phyloP scores from a whole-genome alignment of 1,139 yeast genomes.

The Eremothecium gossypii region DNA sequence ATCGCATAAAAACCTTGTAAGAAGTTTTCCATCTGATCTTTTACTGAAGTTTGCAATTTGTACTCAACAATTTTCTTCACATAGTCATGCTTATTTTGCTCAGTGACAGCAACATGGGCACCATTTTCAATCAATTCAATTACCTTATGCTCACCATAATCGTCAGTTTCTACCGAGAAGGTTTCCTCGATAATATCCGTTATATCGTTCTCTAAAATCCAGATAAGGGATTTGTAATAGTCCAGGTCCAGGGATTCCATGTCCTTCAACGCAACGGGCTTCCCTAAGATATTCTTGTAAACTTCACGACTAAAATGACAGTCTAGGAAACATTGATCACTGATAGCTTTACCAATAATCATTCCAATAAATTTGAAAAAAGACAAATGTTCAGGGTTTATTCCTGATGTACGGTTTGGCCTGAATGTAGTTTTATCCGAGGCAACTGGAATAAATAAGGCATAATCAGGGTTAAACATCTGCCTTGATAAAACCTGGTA shows the following conservation, averaged over 20 bases:
- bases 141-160: conserved; percentile 79
- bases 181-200: conserved; percentile 97
- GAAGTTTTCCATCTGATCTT: conserved; percentile 82
- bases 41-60: conserved; percentile 71
- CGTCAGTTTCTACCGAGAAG: conserved; percentile 88
- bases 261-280: conserved; percentile 78
- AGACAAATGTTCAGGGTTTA: conserved; percentile 85
- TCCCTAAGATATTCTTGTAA: conserved; percentile 75
- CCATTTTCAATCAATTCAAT: conserved; percentile 81
- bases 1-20: conserved; percentile 84
- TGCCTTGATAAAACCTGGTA: conserved; percentile 88
- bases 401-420: conserved; percentile 87
- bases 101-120: conserved; percentile 75
- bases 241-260: conserved; percentile 93
- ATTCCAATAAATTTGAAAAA: conserved; percentile 93
- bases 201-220: conserved; percentile 96
- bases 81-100: conserved; percentile 83
- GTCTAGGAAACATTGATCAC: conserved; percentile 78
- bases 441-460: conserved; percentile 84
- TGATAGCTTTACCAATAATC: conserved; percentile 88
- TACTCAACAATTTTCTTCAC: conserved; percentile 82
- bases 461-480: conserved; percentile 95
- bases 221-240: conserved; percentile 80
- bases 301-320: conserved; percentile 96
- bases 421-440: conserved; percentile 92